phyloP scores from a whole-genome alignment of 495 filamentous ascomycete genomes.

The Neurospora pannonica region DNA sequence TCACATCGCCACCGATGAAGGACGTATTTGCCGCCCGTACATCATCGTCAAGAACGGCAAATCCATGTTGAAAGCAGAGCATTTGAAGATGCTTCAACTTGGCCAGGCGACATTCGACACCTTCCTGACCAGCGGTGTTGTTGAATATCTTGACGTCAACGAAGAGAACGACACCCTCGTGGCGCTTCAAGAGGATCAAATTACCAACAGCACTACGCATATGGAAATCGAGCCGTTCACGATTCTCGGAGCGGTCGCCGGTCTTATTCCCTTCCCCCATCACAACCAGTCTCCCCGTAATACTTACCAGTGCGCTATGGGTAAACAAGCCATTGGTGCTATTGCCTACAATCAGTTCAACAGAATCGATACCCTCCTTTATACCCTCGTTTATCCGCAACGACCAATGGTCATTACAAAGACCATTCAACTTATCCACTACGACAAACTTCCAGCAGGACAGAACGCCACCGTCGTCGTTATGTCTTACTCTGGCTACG shows the following conservation, averaged over 20 bases:
- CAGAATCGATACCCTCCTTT: constrained; percentile 89
- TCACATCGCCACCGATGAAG: constrained; percentile 94
- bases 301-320: constrained; percentile 99
- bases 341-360: constrained; percentile 96
- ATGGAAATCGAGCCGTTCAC: constrained; percentile 98
- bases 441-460: constrained; percentile 92
- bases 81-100: constrained; percentile 67
- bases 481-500: constrained; percentile 98
- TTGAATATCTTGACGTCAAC: constrained; percentile 96
- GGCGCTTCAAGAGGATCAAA: constrained; percentile 75
- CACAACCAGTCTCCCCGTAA: constrained; percentile 99
- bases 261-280: constrained; percentile 94
- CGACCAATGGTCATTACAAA: constrained; percentile 95
- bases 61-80: constrained; percentile 63
- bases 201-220: constrained; percentile 74
- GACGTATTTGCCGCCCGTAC: constrained; percentile 86
- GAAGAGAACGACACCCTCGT: constrained; percentile 96
- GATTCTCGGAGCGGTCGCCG: constrained; percentile 92
- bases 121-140: constrained; percentile 76
- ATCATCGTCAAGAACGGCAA: constrained; percentile 85
- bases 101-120: constrained; percentile 84
- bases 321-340: constrained; percentile 98
- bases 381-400: constrained; percentile 95
- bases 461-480: constrained; percentile 96
- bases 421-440: constrained; percentile 93